Evolutionary conservation across 164 flowering plant species (phyloP).

Genomic region (Umbilicus rupestris): DNA sequence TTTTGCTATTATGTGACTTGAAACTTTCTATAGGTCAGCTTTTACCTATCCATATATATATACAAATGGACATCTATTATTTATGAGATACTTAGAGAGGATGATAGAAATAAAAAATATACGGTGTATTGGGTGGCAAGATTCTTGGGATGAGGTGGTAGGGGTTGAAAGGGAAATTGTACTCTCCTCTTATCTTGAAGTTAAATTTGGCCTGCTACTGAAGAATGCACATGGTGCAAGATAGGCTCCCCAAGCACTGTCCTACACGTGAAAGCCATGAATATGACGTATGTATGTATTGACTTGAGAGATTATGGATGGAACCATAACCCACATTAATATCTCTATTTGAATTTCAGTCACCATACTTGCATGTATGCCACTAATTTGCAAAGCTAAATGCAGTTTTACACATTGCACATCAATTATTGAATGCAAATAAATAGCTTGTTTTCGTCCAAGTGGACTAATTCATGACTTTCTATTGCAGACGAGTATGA

Average conservation of each 20-base stretch:
- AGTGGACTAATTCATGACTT: background rate
- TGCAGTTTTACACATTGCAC: constrained; percentile 1
- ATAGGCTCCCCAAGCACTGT: constrained; percentile 8
- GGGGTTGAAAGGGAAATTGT: constrained; percentile 14
- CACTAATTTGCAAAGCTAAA: background rate
- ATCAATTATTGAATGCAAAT: constrained; percentile 4
- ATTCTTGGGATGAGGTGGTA: constrained; percentile 28
- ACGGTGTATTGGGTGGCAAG: constrained; percentile 17
- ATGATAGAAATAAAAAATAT: background rate
- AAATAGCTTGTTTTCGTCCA: background rate
- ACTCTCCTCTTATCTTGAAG: constrained; percentile 16
- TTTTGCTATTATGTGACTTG: constrained; percentile 1
- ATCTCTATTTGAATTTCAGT: background rate
- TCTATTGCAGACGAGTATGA: background rate
- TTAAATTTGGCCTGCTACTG: constrained; percentile 18
- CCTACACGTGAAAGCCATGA: constrained; percentile 6
- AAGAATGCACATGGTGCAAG: constrained; percentile 26
- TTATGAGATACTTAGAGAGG: background rate
- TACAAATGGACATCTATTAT: background rate
- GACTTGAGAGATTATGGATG: background rate
- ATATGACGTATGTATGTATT: background rate
- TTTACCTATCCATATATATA: background rate
- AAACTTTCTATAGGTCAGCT: background rate
- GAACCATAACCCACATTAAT: background rate
- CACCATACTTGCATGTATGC: background rate